Evolutionary conservation across 1,139 yeast species (phyloP).

Genomic region (Diutina rugosa): DNA sequence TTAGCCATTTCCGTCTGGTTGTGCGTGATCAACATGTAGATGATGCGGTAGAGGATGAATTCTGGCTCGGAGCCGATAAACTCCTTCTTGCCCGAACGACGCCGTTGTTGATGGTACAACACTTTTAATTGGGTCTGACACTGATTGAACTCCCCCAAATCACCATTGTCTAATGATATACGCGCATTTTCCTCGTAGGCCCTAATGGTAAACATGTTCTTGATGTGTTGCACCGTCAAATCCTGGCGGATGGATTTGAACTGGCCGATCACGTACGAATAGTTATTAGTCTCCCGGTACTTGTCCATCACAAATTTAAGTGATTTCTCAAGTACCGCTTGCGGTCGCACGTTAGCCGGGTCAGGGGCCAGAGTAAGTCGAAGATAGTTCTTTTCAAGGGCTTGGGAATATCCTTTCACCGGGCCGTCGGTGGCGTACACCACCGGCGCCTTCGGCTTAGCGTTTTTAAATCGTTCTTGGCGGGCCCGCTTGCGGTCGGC

Average conservation of each 20-base stretch:
- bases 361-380: conserved; percentile 88
- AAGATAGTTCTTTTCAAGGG: conserved; percentile 64
- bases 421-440: not conserved
- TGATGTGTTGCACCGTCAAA: conserved; percentile 81
- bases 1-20: conserved; percentile 39
- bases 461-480: conserved; percentile 37
- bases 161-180: conserved; percentile 71
- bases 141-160: conserved; percentile 90
- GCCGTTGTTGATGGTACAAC: conserved; percentile 23
- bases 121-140: conserved; percentile 74
- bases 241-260: conserved; percentile 89
- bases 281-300: conserved; percentile 39
- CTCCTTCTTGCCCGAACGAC: conserved; percentile 2
- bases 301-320: conserved; percentile 41
- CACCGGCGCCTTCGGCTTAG: conserved; percentile 2
- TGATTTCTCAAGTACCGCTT: conserved; percentile 44
- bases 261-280: conserved; percentile 77
- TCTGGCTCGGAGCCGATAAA: conserved; percentile 31
- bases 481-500: conserved; percentile 30
- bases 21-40: conserved; percentile 70
- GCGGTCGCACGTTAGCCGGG: conserved; percentile 73
- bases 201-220: conserved; percentile 58
- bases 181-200: conserved; percentile 85
- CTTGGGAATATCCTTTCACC: conserved; percentile 54
- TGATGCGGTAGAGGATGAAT: conserved; percentile 60